Base-by-base conservation (phyloP, 768 basidiomycete species). In the Nevesoporus exiguus region DNA sequence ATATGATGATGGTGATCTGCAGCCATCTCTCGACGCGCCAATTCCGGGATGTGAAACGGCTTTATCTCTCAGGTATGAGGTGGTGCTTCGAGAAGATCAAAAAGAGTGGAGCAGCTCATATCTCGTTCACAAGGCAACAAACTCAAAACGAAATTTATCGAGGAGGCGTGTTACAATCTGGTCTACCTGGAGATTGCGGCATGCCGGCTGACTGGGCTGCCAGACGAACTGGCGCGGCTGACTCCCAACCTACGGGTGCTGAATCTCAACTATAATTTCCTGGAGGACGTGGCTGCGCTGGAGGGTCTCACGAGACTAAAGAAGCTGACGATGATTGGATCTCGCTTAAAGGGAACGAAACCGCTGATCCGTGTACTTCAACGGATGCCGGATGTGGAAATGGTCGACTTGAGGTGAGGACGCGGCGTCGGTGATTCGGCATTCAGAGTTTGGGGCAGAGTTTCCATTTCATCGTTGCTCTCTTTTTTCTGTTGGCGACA, bases 241-340 rank as follows among this genome's bases (percentile, higher is more conserved):
- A 74, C 85, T 45, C 96, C 97, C 30, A 97, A 95, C 71, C 73
- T 98, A 64, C 85, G 93, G 51, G 86, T 86, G 55, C 75, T 98
- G 72, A 98, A 98, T 77, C 81, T 98, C 60, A 96, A 98, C 78
- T 96, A 97, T 78, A 98, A 98, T 71, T 98, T 95, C 71, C 67
- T 98, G 69, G 84, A 93, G 62, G 85, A 90, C 72, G 73, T 82
- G 49, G 71, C 79, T 58, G 72, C 76, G 47, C 75, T 99, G 53
- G 79, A 80, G 48, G 92, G 90, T 13, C 77, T 98, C 57, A 76
- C 72, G 55, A 76, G 91, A 65, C 73, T 98, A 71, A 80, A 83
- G 60, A 94, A 91, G 76, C 73, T 98, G 64, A 92, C 84, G 41
- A 80, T 93, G 52, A 88, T 98, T 61, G 96, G 94, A 52, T 86